phyloP scores from a whole-genome alignment of 768 basidiomycete species.

The Boletus bicolor region DNA sequence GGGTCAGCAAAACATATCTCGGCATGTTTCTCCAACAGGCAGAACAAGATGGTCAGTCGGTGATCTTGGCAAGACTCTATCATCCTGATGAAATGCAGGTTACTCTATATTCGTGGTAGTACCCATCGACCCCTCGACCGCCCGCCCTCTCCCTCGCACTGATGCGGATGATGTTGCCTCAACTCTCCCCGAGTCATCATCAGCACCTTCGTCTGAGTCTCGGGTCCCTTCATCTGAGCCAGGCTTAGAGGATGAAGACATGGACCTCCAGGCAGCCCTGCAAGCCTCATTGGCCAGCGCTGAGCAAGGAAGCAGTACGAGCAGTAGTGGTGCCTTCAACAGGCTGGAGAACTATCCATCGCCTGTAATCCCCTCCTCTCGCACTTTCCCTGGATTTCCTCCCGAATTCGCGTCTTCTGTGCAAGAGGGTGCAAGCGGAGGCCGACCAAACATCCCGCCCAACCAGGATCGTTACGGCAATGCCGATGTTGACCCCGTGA shows the following conservation, averaged over 20 bases:
- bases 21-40: conserved; percentile 86
- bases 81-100: conserved; percentile 41
- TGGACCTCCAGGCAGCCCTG: conserved; percentile 82
- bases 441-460: conserved; percentile 22
- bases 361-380: conserved; percentile 27
- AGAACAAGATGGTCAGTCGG: conserved; percentile 69
- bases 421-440: conserved; percentile 16
- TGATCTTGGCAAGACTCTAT: not conserved
- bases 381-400: conserved; percentile 27
- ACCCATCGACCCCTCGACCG: conserved; percentile 53
- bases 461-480: conserved; percentile 31
- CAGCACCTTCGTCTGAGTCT: conserved; percentile 20
- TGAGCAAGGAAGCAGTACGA: not conserved
- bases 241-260: conserved; percentile 78
- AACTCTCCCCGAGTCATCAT: conserved; percentile 54
- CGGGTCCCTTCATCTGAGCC: conserved; percentile 9
- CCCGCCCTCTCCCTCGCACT: conserved; percentile 54
- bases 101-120: conserved; percentile 80
- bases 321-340: conserved; percentile 7
- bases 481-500: conserved; percentile 49
- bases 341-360: conserved; percentile 17
- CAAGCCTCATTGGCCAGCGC: conserved; percentile 67
- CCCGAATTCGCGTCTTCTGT: conserved; percentile 1
- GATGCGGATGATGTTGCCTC: conserved; percentile 72
- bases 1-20: conserved; percentile 81